These are phyloP conservation scores for Begonia fuchsioides DNA, from an alignment of 306 rosid species.

Conservation along the genomic window DNA sequence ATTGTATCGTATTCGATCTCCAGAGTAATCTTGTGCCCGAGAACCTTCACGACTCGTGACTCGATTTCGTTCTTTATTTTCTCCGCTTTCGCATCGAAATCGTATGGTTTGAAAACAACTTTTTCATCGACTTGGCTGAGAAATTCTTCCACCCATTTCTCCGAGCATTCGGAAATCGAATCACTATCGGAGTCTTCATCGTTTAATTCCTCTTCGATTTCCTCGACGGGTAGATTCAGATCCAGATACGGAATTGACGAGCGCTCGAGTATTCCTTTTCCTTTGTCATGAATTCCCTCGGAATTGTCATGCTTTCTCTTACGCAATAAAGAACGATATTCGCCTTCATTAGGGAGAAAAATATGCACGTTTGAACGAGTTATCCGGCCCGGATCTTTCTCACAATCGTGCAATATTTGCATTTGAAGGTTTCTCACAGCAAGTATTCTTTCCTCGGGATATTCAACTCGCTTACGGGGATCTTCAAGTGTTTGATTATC, in stretches of 20 bases:
- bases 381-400: conserved; percentile 15
- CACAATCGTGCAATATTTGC: conserved; percentile 26
- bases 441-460: conserved; percentile 57
- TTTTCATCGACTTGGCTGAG: conserved; percentile 30
- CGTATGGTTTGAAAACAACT: conserved; percentile 46
- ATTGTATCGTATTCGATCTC: conserved; percentile 56
- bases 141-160: conserved; percentile 57
- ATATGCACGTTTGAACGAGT: conserved; percentile 31
- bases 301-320: conserved; percentile 53
- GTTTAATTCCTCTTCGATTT: conserved; percentile 25
- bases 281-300: conserved; percentile 13
- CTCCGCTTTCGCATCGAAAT: conserved; percentile 55
- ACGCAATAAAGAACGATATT: conserved; percentile 10
- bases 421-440: conserved; percentile 62
- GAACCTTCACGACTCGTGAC: conserved; percentile 22
- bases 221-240: conserved; percentile 65
- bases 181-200: conserved; percentile 29
- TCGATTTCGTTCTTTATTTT: conserved; percentile 34
- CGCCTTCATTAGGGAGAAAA: conserved; percentile 18
- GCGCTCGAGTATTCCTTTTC: conserved; percentile 19
- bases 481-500: conserved; percentile 8
- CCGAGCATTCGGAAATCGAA: conserved; percentile 32
- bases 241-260: conserved; percentile 51
- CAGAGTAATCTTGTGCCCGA: conserved; percentile 27
- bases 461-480: conserved; percentile 21